Evolutionary conservation across 2,329 filamentous ascomycete species (phyloP), one percentile per base, ranked within the genome.

Genomic region (Helminthosporium solani): DNA sequence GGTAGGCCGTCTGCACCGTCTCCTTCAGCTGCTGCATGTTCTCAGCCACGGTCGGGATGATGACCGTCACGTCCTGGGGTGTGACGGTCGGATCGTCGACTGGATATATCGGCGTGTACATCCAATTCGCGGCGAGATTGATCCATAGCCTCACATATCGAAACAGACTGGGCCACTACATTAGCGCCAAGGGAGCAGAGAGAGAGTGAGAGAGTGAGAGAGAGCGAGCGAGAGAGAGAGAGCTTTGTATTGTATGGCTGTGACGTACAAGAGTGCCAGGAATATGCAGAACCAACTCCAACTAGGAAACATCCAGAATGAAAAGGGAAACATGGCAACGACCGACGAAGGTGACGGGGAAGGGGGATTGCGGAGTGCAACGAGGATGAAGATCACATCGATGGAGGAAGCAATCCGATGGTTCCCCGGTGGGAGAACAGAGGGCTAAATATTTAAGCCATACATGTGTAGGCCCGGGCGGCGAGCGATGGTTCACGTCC

Each of bases 41-140:
- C 50, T 90, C 89, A 65, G 95, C 89, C 54, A 97, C 90, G 9
- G 91, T 95, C 7, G 92, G 92, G 50, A 96, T 88, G 60, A 97
- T 88, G 54, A 96, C 90, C 5, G 92, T 96, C 61, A 96, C 90
- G 80, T 97, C 89, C 58, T 88, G 75, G 27, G 84, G 81, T 21
- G 84, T 89, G 67, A 90, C 85, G 35, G 78, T 84, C n/a, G 92
- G 90, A 53, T 90, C 87, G 47, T 83, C 82, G 33, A 90, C 87
- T 44, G 92, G 86, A 33, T 87, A 87, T 52, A 90, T 88, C 20
- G 91, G 90, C 70, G 84, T 87, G 75, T 95, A 96, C 9, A 78
- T 78, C 87, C 89, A 91, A 60, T 88, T 90, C 37, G 68, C 69
- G 60, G 88, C 75, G 61, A 88, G 83, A 68, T 96, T 94, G 58